A percentile compares a stretch with the other conserved stretches of the same genome.
Conservation (phyloP, 2,329 filamentous ascomycete species). For the Colletotrichum siamense region DNA sequence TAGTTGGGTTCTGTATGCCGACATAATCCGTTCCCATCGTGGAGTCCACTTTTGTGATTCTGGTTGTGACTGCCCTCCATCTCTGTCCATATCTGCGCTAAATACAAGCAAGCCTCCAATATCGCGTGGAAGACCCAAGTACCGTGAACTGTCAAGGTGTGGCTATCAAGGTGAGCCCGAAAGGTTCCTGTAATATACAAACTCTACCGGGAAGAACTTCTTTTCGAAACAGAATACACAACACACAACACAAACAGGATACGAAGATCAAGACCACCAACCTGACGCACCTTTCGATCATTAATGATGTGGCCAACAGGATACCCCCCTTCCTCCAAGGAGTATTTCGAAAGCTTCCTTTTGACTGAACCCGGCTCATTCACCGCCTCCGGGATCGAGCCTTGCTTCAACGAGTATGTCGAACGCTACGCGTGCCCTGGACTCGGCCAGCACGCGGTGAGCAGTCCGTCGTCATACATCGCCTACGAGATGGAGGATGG, state of each 20-base stretch:
- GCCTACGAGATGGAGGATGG: background rate
- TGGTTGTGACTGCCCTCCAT: background rate
- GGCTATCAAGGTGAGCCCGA: background rate
- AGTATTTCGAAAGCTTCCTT: too few species aligned
- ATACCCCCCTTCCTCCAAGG: too few species aligned
- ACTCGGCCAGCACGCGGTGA: background rate
- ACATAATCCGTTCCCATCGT: background rate
- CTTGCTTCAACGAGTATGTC: too few species aligned
- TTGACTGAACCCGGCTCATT: too few species aligned
- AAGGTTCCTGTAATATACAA: background rate
- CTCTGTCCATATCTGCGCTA: background rate
- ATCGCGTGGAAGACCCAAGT: background rate
- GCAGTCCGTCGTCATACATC: background rate
- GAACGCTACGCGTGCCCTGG: background rate
- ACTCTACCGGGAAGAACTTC: background rate
- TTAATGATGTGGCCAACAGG: too few species aligned
- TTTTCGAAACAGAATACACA: background rate
- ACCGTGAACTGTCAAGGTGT: background rate
- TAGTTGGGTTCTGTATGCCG: fast-evolving
- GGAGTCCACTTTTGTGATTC: background rate
- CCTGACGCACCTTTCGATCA: too few species aligned
- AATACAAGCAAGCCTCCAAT: background rate
- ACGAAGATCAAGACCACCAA: background rate
- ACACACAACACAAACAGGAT: background rate
- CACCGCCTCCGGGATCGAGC: too few species aligned